Conservation (phyloP, 1,139 yeast genomes). For the Suhomyces terraborum region DNA sequence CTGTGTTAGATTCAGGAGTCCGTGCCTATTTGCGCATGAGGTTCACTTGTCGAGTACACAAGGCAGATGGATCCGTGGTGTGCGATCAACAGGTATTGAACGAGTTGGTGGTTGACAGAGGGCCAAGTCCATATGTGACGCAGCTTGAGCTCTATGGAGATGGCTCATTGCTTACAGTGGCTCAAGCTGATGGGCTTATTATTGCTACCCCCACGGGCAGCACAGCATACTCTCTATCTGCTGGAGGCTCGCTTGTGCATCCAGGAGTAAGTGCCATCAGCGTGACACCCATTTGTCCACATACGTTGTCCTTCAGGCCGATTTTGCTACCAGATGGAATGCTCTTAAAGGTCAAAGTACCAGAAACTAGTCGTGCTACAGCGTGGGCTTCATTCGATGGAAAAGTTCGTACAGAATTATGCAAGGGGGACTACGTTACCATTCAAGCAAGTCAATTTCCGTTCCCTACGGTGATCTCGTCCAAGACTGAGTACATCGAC, state of each 20-base stretch:
- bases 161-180: constrained; percentile 75
- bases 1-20: constrained; percentile 67
- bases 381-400: constrained; percentile 96
- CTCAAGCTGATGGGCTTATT: constrained; percentile 88
- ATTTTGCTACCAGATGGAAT: constrained; percentile 84
- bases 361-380: constrained; percentile 65
- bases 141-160: constrained; percentile 83
- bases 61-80: constrained; percentile 57
- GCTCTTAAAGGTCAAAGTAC: constrained; percentile 74
- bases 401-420: constrained; percentile 67
- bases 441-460: constrained; percentile 80
- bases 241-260: constrained; percentile 88
- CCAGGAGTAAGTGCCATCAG: constrained; percentile 89
- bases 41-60: constrained; percentile 67
- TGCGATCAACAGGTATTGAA: constrained; percentile 81
- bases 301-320: constrained; percentile 84
- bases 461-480: constrained; percentile 79
- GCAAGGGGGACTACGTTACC: constrained; percentile 74
- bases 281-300: constrained; percentile 92
- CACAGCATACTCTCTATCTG: constrained; percentile 86
- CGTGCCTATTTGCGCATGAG: constrained; percentile 81
- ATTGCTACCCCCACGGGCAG: constrained; percentile 92
- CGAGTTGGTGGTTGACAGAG: constrained; percentile 83
- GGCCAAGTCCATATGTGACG: constrained; percentile 86
- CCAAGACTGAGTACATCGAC: constrained; percentile 77